Conservation (phyloP, 805 yeast species). For the Vanderwaltozyma verrucispora region DNA sequence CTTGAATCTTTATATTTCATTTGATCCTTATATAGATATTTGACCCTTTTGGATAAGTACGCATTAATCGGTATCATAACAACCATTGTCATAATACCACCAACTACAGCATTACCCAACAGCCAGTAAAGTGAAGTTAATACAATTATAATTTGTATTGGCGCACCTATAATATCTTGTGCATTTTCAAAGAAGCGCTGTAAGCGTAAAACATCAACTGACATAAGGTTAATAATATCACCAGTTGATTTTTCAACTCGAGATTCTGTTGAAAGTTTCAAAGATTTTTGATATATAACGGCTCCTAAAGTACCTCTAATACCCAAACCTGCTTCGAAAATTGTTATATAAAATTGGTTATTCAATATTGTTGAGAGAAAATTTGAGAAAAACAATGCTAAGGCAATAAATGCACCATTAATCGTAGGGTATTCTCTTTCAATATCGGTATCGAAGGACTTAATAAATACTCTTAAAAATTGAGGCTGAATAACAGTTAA, state of each 20-base stretch:
- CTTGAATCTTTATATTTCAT: slow-evolving; percentile 56
- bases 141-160: slow-evolving; percentile 44
- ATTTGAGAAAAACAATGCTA: slow-evolving; percentile 53
- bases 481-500: slow-evolving; percentile 45
- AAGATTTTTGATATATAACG: slow-evolving; percentile 61
- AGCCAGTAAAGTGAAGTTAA: slow-evolving; percentile 44
- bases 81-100: slow-evolving; percentile 43
- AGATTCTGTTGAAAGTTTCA: slow-evolving; percentile 57
- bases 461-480: slow-evolving; percentile 40
- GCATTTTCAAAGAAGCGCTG: slow-evolving; percentile 48
- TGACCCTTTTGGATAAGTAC: slow-evolving; percentile 35
- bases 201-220: slow-evolving; percentile 63
- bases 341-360: slow-evolving; percentile 56
- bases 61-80: slow-evolving; percentile 52
- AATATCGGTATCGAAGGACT: slow-evolving; percentile 31
- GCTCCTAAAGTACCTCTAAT: slow-evolving; percentile 55
- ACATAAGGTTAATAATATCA: slow-evolving; percentile 67
- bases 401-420: slow-evolving; percentile 53
- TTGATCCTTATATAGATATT: slow-evolving; percentile 40
- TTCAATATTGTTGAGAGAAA: slow-evolving; percentile 49
- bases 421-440: slow-evolving; percentile 35
- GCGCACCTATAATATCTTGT: slow-evolving; percentile 48
- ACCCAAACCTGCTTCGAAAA: slow-evolving; percentile 52
- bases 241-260: slow-evolving; percentile 56
- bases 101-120: slow-evolving; percentile 48